Evolutionary conservation across 2,329 filamentous ascomycete genomes (phyloP), one percentile per base, ranked within the genome.

Genomic region (Trichophyton verrucosum): DNA sequence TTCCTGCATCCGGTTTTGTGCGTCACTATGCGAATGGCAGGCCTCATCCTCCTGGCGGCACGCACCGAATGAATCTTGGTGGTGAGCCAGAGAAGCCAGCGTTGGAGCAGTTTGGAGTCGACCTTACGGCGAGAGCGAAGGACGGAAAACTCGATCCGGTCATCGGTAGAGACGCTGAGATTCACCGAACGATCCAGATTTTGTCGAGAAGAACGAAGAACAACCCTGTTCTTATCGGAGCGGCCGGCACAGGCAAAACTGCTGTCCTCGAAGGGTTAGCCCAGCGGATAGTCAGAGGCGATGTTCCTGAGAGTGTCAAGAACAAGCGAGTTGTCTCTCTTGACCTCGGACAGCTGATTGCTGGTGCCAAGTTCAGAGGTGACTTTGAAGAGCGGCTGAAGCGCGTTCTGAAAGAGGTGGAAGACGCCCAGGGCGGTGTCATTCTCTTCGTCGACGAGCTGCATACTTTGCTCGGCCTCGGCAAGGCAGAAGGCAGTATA

Each of bases 381-480:
- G 94, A 99, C 68, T 97, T 99, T 62, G 94, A 99, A 72, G 94
- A 99, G 72, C 81, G 94, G 47, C 72, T 97, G 62, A 97, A 97
- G 73, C 86, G 86, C 65, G 91, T 97, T 1, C 74, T 99, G 70
- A 91, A 88, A 68, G 94, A 97, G 72, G 91, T 96, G 9, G 85
- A 95, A 73, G 85, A 95, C 65, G 89, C 92, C 1, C 80, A 96
- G 58, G 94, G 94, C 38, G 84, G 89, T 61, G 87, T 97, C 3
- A 96, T 99, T 49, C 79, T 99, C 2, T 97, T 99, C 74, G 88
- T 97, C 59, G 94, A 97, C 69, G 94, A 97, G 71, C 77, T 97
- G 46, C 94, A 99, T 71, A 95, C 87, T 1, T 78, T 99, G 0
- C 83, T 97, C 1, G 94, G 94, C 0, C 80, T 97, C 4, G 94